Evolutionary conservation across 75 land plant species (phyloP), one percentile per base, ranked within the genome.

Genomic region (Cryptomeria japonica): DNA sequence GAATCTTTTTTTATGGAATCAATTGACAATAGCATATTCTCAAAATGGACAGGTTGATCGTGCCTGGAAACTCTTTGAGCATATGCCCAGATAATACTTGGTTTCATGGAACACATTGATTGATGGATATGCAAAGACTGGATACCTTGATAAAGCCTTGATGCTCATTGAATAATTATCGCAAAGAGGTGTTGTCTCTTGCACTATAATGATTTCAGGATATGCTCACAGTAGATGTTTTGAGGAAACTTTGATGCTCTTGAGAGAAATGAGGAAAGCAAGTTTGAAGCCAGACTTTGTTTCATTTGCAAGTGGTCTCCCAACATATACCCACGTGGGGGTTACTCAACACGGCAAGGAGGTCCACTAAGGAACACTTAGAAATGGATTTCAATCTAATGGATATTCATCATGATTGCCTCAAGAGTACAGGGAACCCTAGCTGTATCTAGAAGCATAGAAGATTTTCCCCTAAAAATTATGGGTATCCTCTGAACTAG

Each of bases 1-100:
- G 18, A 89, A 93, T 86, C 82, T 88, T 22, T 88, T 93, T 6
- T 87, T 92, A 25, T 84, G 85, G 85, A 70, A 22, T 19, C 82
- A 22, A 12, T 25, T 86, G 41, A 86, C 73, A 22, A 22, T 80
- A 34, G 87, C 82, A 32, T 84, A 53, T 70, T 3, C 32, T 28
- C 75, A 70, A 31, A 41, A 83, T 83, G 3, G 42, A 28, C 11
- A 37, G 0, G 13, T 83, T 46, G 49, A 42, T 42, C 31, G 38
- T 25, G 84, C 84, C 22, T 31, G 10, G 32, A 83, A 10, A 28
- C 49, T 37, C n/a, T 42, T 83, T 22, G 37, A 83, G 9, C 37
- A 38, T 22, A 46, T 76, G 46, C 86, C 46, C 9, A 25, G 13
- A 46, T 4, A 8, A 8, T 55, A 87, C 32, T 8, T 39, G 15